Percentiles rank a stretch among this genome's conserved stretches.
Evolutionary conservation across 2,329 filamentous ascomycete species (phyloP).

Genomic region (Hypoxylon sp.): DNA sequence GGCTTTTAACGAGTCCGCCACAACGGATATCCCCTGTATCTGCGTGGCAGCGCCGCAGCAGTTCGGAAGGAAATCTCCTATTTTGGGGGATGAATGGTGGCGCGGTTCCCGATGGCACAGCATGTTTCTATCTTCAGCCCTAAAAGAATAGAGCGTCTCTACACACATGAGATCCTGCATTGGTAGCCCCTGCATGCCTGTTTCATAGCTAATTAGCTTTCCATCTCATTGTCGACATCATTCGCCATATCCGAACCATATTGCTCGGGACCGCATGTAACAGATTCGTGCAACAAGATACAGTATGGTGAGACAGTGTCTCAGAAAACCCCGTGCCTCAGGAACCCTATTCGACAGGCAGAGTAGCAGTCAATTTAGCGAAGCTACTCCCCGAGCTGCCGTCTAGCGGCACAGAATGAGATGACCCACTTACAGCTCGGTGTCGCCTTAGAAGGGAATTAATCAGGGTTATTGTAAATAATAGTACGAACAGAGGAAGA

Average conservation of each 20-base stretch:
- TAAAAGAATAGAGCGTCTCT: neutral
- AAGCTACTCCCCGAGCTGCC: slow-evolving; percentile 12
- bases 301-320: slow-evolving; percentile 15
- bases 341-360: slow-evolving; percentile 14
- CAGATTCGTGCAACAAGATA: slow-evolving; percentile 7
- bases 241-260: neutral
- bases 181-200: slow-evolving; percentile 2
- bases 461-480: slow-evolving; percentile 1
- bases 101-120: slow-evolving; percentile 2
- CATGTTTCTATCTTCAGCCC: slow-evolving; percentile 4
- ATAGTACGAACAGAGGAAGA: neutral
- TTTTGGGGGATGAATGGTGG: slow-evolving; percentile 2
- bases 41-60: slow-evolving; percentile 7
- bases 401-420: slow-evolving; percentile 29
- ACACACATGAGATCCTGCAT: neutral
- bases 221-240: neutral
- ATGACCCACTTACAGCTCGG: slow-evolving; percentile 27
- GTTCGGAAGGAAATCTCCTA: neutral
- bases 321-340: neutral
- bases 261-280: slow-evolving; percentile 30
- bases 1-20: neutral
- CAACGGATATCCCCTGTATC: slow-evolving; percentile 5
- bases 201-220: slow-evolving; percentile 7
- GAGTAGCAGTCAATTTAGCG: slow-evolving; percentile 18
- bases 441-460: slow-evolving; percentile 8